Conservation (phyloP, 1,284 basidiomycete genomes). For the Apiotrichum montevideense region DNA sequence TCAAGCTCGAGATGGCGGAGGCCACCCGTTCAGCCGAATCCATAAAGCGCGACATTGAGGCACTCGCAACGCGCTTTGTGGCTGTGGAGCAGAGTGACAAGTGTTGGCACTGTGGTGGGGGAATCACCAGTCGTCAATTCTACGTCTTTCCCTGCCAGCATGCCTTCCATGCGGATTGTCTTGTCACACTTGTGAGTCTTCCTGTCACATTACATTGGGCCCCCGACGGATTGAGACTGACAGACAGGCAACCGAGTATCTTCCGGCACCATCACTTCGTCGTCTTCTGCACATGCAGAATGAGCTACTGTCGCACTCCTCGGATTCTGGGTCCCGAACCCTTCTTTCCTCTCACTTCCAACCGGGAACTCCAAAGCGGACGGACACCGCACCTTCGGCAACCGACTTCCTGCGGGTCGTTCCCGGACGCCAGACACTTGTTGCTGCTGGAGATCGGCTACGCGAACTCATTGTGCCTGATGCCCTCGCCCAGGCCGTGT, state of each 20-base stretch:
- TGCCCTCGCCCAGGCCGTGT: constrained; percentile 59
- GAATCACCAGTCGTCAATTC: constrained; percentile 80
- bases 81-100: constrained; percentile 82
- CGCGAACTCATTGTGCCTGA: constrained; percentile 88
- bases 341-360: constrained; percentile 31
- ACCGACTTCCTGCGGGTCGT: constrained; percentile 33
- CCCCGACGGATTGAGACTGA: constrained; percentile 1
- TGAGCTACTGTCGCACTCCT: constrained; percentile 58
- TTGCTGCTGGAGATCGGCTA: constrained; percentile 79
- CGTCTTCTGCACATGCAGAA: constrained; percentile 77
- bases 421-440: constrained; percentile 68
- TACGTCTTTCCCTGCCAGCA: constrained; percentile 99
- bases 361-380: constrained; percentile 22
- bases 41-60: constrained; percentile 85
- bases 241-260: constrained; percentile 75
- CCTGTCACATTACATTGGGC: too few species aligned
- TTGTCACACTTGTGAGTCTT: constrained; percentile 72
- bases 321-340: constrained; percentile 24
- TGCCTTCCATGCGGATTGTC: constrained; percentile 89
- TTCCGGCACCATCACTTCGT: constrained; percentile 71
- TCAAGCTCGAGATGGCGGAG: constrained; percentile 95
- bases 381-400: constrained; percentile 13
- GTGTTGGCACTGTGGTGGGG: constrained; percentile 72
- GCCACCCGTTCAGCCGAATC: constrained; percentile 85
- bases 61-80: constrained; percentile 83